Evolutionary conservation across 2,329 filamentous ascomycete species (phyloP).

Genomic region (Exophiala sp.): DNA sequence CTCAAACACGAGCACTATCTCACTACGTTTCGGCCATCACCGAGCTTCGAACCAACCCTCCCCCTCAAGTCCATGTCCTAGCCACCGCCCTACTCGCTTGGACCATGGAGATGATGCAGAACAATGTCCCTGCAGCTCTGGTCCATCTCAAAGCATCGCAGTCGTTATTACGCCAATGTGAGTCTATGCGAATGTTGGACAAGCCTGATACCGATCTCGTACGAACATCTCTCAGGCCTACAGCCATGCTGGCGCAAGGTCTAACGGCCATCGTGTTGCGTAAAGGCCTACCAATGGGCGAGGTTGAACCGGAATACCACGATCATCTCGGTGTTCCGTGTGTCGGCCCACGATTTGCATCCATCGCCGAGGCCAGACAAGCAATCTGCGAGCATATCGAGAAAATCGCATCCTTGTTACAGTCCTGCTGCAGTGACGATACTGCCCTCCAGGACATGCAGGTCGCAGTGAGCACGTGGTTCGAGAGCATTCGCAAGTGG

Average conservation of each 20-base stretch:
- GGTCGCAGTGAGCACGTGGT: slow-evolving; percentile 1
- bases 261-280: slow-evolving; percentile 2
- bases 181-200: neutral
- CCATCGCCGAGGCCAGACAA: neutral
- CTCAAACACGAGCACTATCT: neutral
- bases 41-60: slow-evolving; percentile 1
- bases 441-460: neutral
- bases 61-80: slow-evolving; percentile 5
- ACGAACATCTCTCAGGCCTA: neutral
- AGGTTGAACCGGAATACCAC: slow-evolving; percentile 2
- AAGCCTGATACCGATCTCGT: neutral
- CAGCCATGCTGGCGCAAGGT: slow-evolving; percentile 1
- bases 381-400: slow-evolving; percentile 4
- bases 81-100: slow-evolving; percentile 9
- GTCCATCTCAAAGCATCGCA: slow-evolving; percentile 1
- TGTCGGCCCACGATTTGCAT: neutral
- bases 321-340: neutral
- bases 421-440: neutral
- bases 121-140: slow-evolving; percentile 2
- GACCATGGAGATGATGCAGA: slow-evolving; percentile 9
- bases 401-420: neutral
- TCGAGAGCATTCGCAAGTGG: slow-evolving; percentile 1
- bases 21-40: slow-evolving; percentile 11
- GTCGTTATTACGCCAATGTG: neutral
- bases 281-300: neutral